phyloP scores from a whole-genome alignment of 345 rosid genomes.

The Salix dunnii region DNA sequence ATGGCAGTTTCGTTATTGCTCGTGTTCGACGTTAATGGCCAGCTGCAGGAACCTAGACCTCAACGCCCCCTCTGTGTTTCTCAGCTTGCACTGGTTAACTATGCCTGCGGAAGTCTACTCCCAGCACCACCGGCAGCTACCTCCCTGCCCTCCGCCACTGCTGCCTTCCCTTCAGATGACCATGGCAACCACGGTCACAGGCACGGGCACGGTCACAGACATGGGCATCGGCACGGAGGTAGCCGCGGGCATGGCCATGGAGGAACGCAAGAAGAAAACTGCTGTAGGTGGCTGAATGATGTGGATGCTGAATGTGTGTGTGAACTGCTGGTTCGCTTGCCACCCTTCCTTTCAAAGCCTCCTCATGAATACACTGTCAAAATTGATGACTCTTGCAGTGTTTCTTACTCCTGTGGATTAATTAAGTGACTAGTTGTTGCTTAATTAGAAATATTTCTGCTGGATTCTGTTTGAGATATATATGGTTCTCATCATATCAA shows the following conservation, averaged over 20 bases:
- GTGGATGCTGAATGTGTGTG: slow-evolving; percentile 78
- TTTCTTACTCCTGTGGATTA: slow-evolving; percentile 43
- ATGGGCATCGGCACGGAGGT: slow-evolving; percentile 19
- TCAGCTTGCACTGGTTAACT: slow-evolving; percentile 28
- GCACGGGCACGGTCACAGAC: slow-evolving; percentile 13
- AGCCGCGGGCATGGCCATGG: slow-evolving; percentile 2
- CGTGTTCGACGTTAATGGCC: background rate
- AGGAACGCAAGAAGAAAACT: slow-evolving; percentile 27
- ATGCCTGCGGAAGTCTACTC: slow-evolving; percentile 14
- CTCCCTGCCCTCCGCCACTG: background rate
- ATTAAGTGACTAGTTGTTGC: background rate
- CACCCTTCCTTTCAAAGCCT: slow-evolving; percentile 63
- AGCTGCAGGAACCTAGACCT: background rate
- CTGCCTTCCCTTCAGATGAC: background rate
- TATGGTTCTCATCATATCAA: no score
- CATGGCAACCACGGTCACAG: slow-evolving; percentile 5
- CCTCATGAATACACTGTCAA: slow-evolving; percentile 50
- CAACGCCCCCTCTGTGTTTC: slow-evolving; percentile 24
- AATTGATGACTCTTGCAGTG: slow-evolving; percentile 50
- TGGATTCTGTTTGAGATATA: background rate
- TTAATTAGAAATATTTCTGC: background rate
- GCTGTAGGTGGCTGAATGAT: slow-evolving; percentile 75
- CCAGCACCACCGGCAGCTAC: background rate
- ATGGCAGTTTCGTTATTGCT: background rate
- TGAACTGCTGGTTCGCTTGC: slow-evolving; percentile 66